Percentiles rank a stretch among this genome's conserved stretches.
These are phyloP conservation scores for Vitis hybrid DNA, from an alignment of 177 flowering plant species.

Conservation along the genomic window DNA sequence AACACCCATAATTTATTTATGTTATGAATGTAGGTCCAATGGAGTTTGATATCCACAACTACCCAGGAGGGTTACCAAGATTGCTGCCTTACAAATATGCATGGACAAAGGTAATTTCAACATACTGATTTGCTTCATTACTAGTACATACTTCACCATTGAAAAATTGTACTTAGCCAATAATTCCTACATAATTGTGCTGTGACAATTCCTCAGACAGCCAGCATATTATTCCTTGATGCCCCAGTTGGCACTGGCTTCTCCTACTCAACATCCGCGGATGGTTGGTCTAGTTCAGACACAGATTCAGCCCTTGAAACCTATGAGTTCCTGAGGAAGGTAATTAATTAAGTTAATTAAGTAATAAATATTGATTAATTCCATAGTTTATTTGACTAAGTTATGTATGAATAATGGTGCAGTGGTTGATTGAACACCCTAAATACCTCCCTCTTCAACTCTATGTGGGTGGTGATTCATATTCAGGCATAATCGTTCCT, in stretches of 20 bases:
- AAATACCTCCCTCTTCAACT: constrained; percentile 17
- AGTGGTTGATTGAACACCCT: constrained; percentile 23
- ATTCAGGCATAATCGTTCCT: constrained; percentile 23
- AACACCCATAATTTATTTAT: too few relatives aligned
- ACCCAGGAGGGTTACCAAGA: constrained; percentile 20
- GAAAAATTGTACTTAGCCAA: too few relatives aligned
- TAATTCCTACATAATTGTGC: too few relatives aligned
- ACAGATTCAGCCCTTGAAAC: constrained; percentile 4
- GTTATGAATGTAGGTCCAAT: constrained; percentile 18
- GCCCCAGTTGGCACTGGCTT: constrained; percentile 26
- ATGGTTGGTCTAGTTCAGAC: constrained; percentile 21
- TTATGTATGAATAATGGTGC: background rate
- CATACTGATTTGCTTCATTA: too few relatives aligned
- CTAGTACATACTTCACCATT: too few relatives aligned
- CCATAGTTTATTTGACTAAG: too few relatives aligned
- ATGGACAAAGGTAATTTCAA: constrained; percentile 23
- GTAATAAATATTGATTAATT: too few relatives aligned
- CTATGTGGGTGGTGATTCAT: constrained; percentile 24
- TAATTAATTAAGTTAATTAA: background rate
- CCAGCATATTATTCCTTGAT: constrained; percentile 24
- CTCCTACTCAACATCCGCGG: constrained; percentile 19
- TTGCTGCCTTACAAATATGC: constrained; percentile 9
- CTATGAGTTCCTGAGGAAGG: constrained; percentile 20
- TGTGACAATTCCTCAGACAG: constrained; percentile 9
- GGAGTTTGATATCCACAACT: constrained; percentile 19